Evolutionary conservation across 805 yeast species (phyloP).

Genomic region (Cyberlindnera suaveolens): DNA sequence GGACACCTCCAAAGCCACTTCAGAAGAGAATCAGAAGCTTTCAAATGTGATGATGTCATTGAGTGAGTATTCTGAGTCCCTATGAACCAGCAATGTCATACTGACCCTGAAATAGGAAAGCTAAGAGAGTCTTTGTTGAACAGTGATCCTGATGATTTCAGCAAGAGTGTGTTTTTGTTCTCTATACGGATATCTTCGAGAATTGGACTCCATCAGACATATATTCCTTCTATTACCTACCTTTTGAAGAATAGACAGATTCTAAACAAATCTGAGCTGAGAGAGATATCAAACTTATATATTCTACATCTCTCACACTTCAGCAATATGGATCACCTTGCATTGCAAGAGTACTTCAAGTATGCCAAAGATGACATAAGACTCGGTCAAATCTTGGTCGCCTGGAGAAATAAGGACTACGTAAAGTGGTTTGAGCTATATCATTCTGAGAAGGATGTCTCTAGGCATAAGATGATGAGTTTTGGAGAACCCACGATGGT

Average conservation of each 20-base stretch:
- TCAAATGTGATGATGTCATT: slow-evolving; percentile 30
- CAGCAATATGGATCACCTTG: slow-evolving; percentile 12
- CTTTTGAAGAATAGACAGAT: slow-evolving; percentile 15
- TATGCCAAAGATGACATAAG: slow-evolving; percentile 23
- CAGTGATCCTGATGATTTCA: slow-evolving; percentile 33
- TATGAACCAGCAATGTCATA: not conserved
- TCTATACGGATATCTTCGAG: slow-evolving; percentile 43
- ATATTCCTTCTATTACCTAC: slow-evolving; percentile 45
- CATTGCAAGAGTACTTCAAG: slow-evolving; percentile 24
- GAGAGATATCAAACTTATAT: slow-evolving; percentile 36
- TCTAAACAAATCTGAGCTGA: slow-evolving; percentile 28
- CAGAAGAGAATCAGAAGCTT: slow-evolving; percentile 6
- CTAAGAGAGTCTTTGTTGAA: slow-evolving; percentile 49
- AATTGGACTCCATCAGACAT: slow-evolving; percentile 50
- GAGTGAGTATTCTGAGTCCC: slow-evolving; percentile 9
- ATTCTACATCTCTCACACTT: slow-evolving; percentile 36
- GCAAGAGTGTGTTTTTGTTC: slow-evolving; percentile 40
- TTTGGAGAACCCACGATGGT: slow-evolving; percentile 34
- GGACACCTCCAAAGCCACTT: not conserved
- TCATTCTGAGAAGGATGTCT: slow-evolving; percentile 13
- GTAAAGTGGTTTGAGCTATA: slow-evolving; percentile 26
- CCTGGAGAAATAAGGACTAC: slow-evolving; percentile 29
- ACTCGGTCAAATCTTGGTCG: slow-evolving; percentile 28
- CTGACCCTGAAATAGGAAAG: slow-evolving; percentile 30
- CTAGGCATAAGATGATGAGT: slow-evolving; percentile 31